These are phyloP conservation scores for Colletotrichum musicola DNA, from an alignment of 2,329 filamentous ascomycete genomes.

Conservation along the genomic window DNA sequence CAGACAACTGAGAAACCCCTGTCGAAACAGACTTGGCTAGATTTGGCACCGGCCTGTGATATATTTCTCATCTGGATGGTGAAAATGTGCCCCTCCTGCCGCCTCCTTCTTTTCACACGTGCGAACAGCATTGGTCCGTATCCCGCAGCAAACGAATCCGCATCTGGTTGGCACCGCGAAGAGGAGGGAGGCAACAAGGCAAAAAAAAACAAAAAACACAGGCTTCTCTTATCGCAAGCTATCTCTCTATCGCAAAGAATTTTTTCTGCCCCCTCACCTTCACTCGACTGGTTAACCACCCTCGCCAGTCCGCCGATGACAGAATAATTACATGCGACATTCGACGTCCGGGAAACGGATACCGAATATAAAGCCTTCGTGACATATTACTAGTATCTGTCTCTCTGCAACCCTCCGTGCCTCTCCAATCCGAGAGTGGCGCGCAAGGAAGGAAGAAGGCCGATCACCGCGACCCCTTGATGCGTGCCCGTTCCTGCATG, in stretches of 20 bases:
- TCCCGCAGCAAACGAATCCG: conserved; percentile 32
- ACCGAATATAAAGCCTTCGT: background rate
- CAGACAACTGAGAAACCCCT: conserved; percentile 35
- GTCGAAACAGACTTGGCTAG: conserved; percentile 32
- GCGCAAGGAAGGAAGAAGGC: conserved; percentile 13
- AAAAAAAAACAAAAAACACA: background rate
- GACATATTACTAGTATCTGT: background rate
- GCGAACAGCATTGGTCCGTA: conserved; percentile 36
- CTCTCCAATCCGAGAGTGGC: conserved; percentile 5
- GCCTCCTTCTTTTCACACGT: conserved; percentile 22
- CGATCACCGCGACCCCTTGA: conserved; percentile 35
- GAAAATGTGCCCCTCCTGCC: conserved; percentile 33
- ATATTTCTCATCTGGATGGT: conserved; percentile 10
- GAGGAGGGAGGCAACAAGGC: too few relatives aligned
- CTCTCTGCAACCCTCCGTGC: background rate
- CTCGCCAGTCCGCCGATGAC: background rate
- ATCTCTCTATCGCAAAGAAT: conserved; percentile 7
- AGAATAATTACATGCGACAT: background rate
- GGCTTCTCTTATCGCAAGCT: conserved; percentile 26
- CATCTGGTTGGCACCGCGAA: background rate
- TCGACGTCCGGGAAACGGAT: background rate
- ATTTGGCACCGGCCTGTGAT: background rate
- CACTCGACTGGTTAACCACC: background rate
- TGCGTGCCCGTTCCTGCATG: conserved; percentile 38
- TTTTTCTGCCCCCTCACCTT: conserved; percentile 3